Conservation (phyloP, 495 filamentous ascomycete species). For the Bombardia bombarda region DNA sequence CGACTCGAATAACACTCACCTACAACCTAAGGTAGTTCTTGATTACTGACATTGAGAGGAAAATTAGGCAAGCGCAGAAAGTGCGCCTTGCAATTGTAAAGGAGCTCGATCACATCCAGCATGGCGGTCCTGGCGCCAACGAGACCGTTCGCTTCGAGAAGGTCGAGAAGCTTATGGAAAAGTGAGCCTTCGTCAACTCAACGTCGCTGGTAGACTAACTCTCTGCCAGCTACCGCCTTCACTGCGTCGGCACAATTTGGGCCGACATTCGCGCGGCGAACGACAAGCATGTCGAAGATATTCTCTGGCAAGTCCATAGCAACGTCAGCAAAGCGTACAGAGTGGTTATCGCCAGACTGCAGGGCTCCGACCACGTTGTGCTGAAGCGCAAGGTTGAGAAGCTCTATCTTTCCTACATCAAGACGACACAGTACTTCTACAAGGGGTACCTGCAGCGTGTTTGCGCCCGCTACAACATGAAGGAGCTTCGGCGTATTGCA, state of each 20-base stretch:
- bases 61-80: conserved; percentile 18
- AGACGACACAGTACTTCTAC: conserved; percentile 80
- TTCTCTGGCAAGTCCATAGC: conserved; percentile 73
- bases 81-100: conserved; percentile 16
- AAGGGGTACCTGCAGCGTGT: conserved; percentile 72
- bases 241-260: conserved; percentile 65
- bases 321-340: conserved; percentile 71
- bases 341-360: conserved; percentile 43
- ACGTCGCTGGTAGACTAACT: conserved; percentile 12
- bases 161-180: conserved; percentile 48
- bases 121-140: conserved; percentile 36
- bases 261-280: conserved; percentile 63
- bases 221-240: conserved; percentile 52
- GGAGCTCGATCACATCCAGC: conserved; percentile 36
- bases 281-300: conserved; percentile 52
- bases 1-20: not conserved
- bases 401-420: conserved; percentile 75
- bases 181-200: conserved; percentile 37
- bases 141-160: conserved; percentile 46
- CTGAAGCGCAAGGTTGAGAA: conserved; percentile 72
- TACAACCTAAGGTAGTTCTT: not conserved
- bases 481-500: conserved; percentile 64
- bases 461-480: conserved; percentile 62
- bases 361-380: conserved; percentile 51
- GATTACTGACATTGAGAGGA: not conserved